Conservation (phyloP, 805 yeast genomes). For the Lipomyces anomalus region DNA sequence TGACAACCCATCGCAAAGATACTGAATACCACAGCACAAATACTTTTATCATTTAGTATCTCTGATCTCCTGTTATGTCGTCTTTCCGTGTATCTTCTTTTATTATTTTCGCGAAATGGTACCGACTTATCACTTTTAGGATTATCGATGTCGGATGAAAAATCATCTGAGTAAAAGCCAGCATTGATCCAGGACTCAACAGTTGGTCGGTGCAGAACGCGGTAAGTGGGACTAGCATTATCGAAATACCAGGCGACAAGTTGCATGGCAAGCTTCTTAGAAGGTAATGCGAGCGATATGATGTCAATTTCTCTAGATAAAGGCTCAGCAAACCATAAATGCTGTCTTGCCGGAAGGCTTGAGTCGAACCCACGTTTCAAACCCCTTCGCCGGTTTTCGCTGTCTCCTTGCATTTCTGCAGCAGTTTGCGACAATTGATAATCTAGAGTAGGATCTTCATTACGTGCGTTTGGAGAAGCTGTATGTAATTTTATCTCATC, state of each 20-base stretch:
- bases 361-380: not conserved
- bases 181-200: constrained; percentile 17
- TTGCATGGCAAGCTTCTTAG: constrained; percentile 8
- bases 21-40: constrained; percentile 14
- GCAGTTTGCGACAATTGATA: no score
- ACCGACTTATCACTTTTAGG: no score
- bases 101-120: not conserved
- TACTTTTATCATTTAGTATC: constrained; percentile 8
- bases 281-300: constrained; percentile 15
- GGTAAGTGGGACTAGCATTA: constrained; percentile 18
- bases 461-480: no score
- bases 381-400: not conserved
- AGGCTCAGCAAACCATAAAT: constrained; percentile 5
- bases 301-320: constrained; percentile 8
- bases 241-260: constrained; percentile 19
- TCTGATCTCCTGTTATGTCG: no score
- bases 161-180: constrained; percentile 16
- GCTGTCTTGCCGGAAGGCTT: not conserved
- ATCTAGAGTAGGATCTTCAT: no score
- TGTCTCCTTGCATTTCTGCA: no score
- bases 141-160: constrained; percentile 2
- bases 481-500: no score
- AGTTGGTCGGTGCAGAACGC: constrained; percentile 16
- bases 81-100: no score
- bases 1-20: constrained; percentile 18